Evolutionary conservation across 495 filamentous ascomycete species (phyloP).

Genomic region (Lasiosphaeria miniovina): DNA sequence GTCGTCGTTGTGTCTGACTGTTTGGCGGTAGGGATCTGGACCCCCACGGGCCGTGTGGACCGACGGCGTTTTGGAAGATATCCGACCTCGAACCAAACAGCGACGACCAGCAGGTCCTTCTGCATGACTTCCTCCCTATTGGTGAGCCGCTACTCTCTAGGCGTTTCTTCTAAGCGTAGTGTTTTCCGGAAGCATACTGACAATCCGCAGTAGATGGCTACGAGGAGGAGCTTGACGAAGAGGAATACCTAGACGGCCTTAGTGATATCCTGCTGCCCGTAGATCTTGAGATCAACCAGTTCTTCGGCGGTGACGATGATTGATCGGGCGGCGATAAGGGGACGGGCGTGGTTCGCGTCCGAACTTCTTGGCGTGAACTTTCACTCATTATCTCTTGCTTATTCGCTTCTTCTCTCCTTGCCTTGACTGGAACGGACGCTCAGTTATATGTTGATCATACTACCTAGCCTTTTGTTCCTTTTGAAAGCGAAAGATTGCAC

Average conservation of each 20-base stretch:
- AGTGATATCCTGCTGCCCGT: neutral
- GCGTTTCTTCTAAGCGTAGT: neutral
- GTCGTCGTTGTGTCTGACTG: neutral
- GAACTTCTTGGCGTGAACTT: neutral
- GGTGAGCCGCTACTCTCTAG: conserved; percentile 11
- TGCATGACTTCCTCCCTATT: conserved; percentile 23
- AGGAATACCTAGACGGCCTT: neutral
- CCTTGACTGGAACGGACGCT: neutral
- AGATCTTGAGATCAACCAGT: neutral
- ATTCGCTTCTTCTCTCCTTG: neutral
- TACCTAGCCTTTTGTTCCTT: neutral
- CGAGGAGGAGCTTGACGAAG: conserved; percentile 18
- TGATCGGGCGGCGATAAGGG: neutral
- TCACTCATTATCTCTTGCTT: neutral
- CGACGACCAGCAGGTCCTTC: conserved; percentile 20
- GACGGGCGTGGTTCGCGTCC: too few relatives aligned
- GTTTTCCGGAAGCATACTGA: too few relatives aligned
- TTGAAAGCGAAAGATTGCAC: neutral
- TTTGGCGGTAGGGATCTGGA: conserved; percentile 47
- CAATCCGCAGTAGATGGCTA: conserved; percentile 13
- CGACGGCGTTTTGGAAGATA: conserved; percentile 67
- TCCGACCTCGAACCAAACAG: conserved; percentile 36
- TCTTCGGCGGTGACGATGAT: neutral
- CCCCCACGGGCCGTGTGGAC: conserved; percentile 59
- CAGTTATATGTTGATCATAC: too few relatives aligned